Evolutionary conservation across 2,329 filamentous ascomycete genomes (phyloP).

Genomic region (Calonectria naviculata): DNA sequence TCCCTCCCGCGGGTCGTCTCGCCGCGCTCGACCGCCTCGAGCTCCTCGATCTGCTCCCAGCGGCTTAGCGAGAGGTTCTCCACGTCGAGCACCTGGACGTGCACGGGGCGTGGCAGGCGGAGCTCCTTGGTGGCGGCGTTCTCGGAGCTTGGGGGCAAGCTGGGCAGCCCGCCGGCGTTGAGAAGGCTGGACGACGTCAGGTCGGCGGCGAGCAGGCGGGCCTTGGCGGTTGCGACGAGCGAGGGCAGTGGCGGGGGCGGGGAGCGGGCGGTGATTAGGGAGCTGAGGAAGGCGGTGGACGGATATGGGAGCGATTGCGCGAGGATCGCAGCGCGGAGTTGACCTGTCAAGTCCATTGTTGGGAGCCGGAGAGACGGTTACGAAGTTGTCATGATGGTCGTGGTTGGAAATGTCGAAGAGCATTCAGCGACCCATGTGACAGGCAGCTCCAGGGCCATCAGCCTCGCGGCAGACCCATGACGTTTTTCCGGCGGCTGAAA

Average conservation of each 20-base stretch:
- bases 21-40: conserved; percentile 79
- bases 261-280: conserved; percentile 67
- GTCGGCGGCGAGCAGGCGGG: conserved; percentile 83
- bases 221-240: conserved; percentile 81
- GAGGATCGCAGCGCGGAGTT: conserved; percentile 64
- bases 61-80: conserved; percentile 83
- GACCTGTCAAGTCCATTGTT: conserved; percentile 50
- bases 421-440: conserved; percentile 8
- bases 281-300: conserved; percentile 69
- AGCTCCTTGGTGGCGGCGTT: conserved; percentile 65
- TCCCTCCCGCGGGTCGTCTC: conserved; percentile 82
- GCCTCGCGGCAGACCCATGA: conserved; percentile 37
- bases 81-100: conserved; percentile 87
- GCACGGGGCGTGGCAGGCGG: conserved; percentile 69
- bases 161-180: conserved; percentile 49
- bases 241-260: conserved; percentile 73
- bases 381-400: conserved; percentile 3
- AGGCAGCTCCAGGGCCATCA: conserved; percentile 10
- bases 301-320: conserved; percentile 65
- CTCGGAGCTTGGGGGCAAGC: conserved; percentile 65
- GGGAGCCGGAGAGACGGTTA: not conserved
- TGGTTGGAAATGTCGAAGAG: conserved; percentile 5
- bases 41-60: conserved; percentile 88
- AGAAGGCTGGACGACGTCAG: conserved; percentile 67
- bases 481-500: conserved; percentile 36